Evolutionary conservation across 495 filamentous ascomycete genomes (phyloP).

Genomic region (Penicillium pancosmium): DNA sequence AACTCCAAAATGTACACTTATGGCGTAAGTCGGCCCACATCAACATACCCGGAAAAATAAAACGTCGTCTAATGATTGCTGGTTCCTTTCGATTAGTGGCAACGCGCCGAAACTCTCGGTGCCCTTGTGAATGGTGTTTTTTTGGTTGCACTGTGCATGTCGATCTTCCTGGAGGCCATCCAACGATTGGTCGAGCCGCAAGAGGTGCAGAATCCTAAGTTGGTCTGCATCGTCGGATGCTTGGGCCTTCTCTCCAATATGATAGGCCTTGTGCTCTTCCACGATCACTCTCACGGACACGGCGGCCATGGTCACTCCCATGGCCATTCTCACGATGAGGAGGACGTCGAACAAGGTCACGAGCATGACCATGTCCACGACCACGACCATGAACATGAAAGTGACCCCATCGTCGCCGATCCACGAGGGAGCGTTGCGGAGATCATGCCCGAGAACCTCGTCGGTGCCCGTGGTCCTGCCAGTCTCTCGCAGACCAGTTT

Average conservation of each 20-base stretch:
- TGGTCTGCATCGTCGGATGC: constrained; percentile 87
- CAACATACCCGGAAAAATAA: neutral
- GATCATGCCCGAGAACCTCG: constrained; percentile 40
- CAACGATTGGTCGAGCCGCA: constrained; percentile 88
- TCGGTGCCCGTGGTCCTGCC: constrained; percentile 21
- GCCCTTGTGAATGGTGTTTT: constrained; percentile 97
- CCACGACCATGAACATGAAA: constrained; percentile 37
- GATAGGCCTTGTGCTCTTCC: constrained; percentile 84
- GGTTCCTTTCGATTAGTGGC: constrained; percentile 63
- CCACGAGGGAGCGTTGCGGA: constrained; percentile 51
- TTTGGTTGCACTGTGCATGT: constrained; percentile 89
- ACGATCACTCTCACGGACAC: constrained; percentile 90
- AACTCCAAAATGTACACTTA: constrained; percentile 91
- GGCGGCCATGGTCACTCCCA: constrained; percentile 59
- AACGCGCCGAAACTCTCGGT: constrained; percentile 96
- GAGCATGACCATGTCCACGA: constrained; percentile 19
- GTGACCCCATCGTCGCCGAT: constrained; percentile 37
- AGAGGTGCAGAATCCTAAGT: constrained; percentile 75
- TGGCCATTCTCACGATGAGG: constrained; percentile 35
- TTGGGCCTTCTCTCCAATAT: constrained; percentile 88
- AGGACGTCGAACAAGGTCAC: constrained; percentile 36
- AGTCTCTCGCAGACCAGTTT: constrained; percentile 43
- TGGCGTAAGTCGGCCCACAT: constrained; percentile 61
- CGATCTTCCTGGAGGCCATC: constrained; percentile 93
- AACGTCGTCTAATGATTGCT: constrained; percentile 26